Base-by-base conservation (phyloP, 2,329 filamentous ascomycete genomes). In the Elsinoe australis region DNA sequence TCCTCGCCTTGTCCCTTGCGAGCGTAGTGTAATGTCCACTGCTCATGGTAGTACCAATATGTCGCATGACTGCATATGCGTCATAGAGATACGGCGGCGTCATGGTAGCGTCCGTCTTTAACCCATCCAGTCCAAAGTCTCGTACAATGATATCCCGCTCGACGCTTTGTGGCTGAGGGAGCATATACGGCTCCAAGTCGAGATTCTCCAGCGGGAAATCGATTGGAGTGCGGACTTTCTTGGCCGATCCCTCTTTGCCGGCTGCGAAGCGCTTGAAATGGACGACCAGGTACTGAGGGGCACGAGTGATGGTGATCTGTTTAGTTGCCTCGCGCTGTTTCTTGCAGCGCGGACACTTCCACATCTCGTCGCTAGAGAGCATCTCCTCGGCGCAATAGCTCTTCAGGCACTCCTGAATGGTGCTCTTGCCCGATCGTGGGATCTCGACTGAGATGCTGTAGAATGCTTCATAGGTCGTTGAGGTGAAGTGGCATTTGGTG, bases 1-100 rank as follows among this genome's bases (percentile, higher is more conserved):
- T 71, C 21, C 76, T 68, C 24, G 71, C 63, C 33, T 61, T 62
- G 51, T 74, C 71, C 49, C 67, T 69, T 35, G 69, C 68, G 21
- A 84, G 80, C 3, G 81, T 76, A 47, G 83, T 82, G 63, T 95
- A 95, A 65, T 95, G 89, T 0, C 89, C 89, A 44, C 77, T 78
- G 29, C 78, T 76, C 46, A 85, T 71, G 1, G 74, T 79, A 1
- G 69, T 68, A 17, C 89, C 89, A 3, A 78, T 66, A 63, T 95
- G 89, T 53, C 85, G 74, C 47, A 94, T 78, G 5, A 95, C 83
- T 2, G 82, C 90, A 61, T 94, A 95, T 46, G 85, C 82, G 60
- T 94, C 83, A 64, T 95, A 98, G 4, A 72, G 69, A 59, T 85
- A 87, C 0, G 85, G 82, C 1, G 67, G 67, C 10, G 65, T 69